Evolutionary conservation across 1,284 basidiomycete genomes (phyloP).

Genomic region (Coniferiporia sulphurascens): DNA sequence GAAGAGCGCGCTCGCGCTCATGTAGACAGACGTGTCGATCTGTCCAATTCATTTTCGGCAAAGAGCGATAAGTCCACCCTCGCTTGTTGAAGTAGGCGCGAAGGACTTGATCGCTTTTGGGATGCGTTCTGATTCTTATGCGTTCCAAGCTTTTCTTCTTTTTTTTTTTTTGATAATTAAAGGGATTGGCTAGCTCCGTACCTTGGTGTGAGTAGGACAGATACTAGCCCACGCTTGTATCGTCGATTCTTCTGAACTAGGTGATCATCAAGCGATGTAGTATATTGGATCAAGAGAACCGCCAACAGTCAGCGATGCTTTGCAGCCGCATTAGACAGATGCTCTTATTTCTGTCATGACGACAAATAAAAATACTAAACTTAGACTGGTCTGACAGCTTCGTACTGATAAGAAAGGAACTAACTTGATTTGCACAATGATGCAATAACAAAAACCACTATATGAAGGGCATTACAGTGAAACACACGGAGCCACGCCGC

Average conservation of each 20-base stretch:
- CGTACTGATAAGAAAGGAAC: not conserved
- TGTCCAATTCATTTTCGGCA: too few relatives aligned
- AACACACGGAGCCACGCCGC: not conserved
- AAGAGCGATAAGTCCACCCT: too few relatives aligned
- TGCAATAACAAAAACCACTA: not conserved
- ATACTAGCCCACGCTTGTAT: not conserved
- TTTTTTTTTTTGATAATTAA: not conserved
- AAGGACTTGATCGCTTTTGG: too few relatives aligned
- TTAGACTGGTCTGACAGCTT: not conserved
- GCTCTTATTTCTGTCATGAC: not conserved
- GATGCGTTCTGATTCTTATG: too few relatives aligned
- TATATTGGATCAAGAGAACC: not conserved
- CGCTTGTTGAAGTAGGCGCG: too few relatives aligned
- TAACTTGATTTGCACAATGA: not conserved
- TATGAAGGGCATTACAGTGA: not conserved
- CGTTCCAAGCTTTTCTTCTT: not conserved
- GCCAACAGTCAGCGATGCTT: not conserved
- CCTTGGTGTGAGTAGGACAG: not conserved
- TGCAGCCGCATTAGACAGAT: not conserved
- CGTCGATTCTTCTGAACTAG: not conserved
- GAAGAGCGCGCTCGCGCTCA: too few relatives aligned
- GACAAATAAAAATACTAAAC: not conserved
- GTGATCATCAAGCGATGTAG: not conserved
- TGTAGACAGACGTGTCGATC: too few relatives aligned
- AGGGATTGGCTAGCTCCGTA: not conserved